Base-by-base conservation (phyloP, 306 rosid genomes). In the Abrus pulchellus region DNA sequence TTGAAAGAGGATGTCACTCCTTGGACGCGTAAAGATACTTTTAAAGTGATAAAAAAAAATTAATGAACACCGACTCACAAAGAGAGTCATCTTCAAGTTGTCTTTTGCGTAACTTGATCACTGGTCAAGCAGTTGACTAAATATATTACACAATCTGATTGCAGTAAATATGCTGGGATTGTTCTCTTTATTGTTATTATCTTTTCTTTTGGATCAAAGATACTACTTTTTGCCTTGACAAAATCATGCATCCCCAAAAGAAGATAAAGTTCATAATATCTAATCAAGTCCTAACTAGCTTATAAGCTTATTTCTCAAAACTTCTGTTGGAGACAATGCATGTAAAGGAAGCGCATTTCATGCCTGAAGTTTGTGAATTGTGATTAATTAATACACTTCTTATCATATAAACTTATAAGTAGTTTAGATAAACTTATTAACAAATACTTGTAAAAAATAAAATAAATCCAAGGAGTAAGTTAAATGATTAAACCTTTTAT, bases 1-100 rank as follows among this genome's bases (percentile, higher is more conserved):
- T 86, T 74, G 80, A 79, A 20, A 77, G 64, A 56, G 71, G 64
- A 33, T 53, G 78, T 63, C 77, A 72, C 79, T 20, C 7, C 73
- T 74, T 83, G 78, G 78, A 68, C 40, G 55, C 55, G 38, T 38
- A 9, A 63, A 63, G 69, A 69, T 11, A 43, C 9, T 43, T 43
- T 44, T 40, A 3, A 38, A 14, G 20, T 20, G 50, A 36, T 27
- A 40, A 29, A 68, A 36, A 36, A 56, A 59, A 41, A 50, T 32
- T 11, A 55, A 13, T 13, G 20, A 20, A 20, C 32, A 65, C 50
- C 71, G 71, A 65, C 50, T 65, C 11, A 11, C 2, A 20, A 38
- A 9, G 52, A 59, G 64, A 60, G 33, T 65, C 84, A 41, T 64
- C 41, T 83, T 78, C 82, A 57, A 63, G 32, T 55, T 81, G 80